Conservation (phyloP, 768 basidiomycete species). For the Boletales sp. region DNA sequence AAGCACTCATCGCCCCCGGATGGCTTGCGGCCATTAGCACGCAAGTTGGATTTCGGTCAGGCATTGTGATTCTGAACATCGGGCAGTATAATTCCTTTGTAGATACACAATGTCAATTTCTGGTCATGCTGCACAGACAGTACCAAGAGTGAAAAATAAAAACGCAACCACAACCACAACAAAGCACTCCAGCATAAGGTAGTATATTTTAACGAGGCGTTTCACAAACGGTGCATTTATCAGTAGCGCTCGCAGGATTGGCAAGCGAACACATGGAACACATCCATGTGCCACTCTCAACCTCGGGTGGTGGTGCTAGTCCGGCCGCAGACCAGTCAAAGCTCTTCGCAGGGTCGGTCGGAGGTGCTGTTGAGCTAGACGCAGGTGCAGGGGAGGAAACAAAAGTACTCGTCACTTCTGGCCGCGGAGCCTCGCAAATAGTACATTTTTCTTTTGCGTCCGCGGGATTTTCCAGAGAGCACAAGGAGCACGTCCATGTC, state of each 20-base stretch:
- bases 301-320: constrained; percentile 24
- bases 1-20: constrained; percentile 59
- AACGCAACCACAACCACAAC: constrained; percentile 2
- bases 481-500: constrained; percentile 56
- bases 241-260: constrained; percentile 42
- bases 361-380: not conserved
- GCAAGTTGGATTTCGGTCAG: constrained; percentile 69
- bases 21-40: constrained; percentile 57
- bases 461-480: constrained; percentile 40
- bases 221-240: constrained; percentile 53
- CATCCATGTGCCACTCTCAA: constrained; percentile 32
- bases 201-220: constrained; percentile 30
- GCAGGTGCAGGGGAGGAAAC: constrained; percentile 4
- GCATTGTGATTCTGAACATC: constrained; percentile 10
- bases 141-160: constrained; percentile 11
- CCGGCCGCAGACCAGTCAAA: constrained; percentile 43
- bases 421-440: constrained; percentile 40
- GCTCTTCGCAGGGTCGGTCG: constrained; percentile 3
- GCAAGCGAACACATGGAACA: constrained; percentile 39
- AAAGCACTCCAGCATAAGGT: constrained; percentile 5
- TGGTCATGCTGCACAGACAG: not conserved
- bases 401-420: constrained; percentile 14
- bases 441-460: constrained; percentile 41
- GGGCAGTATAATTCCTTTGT: not conserved
- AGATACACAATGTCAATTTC: constrained; percentile 4